These are phyloP conservation scores for Sambucus nigra DNA, from an alignment of 129 eudicot genomes.

Conservation along the genomic window DNA sequence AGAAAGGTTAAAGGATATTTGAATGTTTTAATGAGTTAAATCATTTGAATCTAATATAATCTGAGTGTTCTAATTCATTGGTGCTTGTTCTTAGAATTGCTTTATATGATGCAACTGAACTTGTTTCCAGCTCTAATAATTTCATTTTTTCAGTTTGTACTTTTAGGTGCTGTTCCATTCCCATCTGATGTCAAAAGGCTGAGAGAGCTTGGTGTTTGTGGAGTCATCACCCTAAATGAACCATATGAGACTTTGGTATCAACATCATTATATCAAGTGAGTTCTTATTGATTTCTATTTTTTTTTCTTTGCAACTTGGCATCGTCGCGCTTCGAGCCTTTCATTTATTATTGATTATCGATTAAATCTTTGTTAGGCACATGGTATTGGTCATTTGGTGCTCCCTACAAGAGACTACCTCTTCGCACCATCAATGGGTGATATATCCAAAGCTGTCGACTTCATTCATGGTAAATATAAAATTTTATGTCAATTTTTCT, in stretches of 20 bases:
- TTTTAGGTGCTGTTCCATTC: conserved; percentile 71
- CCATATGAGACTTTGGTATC: conserved; percentile 67
- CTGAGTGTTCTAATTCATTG: background rate
- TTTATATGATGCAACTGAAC: background rate
- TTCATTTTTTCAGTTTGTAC: conserved; percentile 27
- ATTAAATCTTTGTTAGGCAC: conserved; percentile 23
- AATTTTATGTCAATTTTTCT: too few relatives aligned
- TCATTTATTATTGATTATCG: background rate
- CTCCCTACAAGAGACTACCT: conserved; percentile 82
- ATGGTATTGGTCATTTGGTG: conserved; percentile 55
- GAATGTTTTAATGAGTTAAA: background rate
- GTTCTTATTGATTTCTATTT: conserved; percentile 6
- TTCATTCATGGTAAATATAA: conserved; percentile 62
- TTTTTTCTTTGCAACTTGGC: background rate
- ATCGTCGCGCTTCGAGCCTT: too few relatives aligned
- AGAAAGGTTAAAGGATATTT: background rate
- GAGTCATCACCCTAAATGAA: conserved; percentile 56
- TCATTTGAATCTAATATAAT: background rate
- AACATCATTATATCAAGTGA: conserved; percentile 42
- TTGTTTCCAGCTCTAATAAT: background rate
- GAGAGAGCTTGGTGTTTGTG: conserved; percentile 52
- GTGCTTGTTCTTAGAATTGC: background rate
- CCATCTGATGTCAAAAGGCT: conserved; percentile 36
- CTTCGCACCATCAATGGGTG: conserved; percentile 56
- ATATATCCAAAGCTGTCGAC: conserved; percentile 56